Evolutionary conservation across 139 green algal species (phyloP).

Genomic region (Dunaliella primolecta): DNA sequence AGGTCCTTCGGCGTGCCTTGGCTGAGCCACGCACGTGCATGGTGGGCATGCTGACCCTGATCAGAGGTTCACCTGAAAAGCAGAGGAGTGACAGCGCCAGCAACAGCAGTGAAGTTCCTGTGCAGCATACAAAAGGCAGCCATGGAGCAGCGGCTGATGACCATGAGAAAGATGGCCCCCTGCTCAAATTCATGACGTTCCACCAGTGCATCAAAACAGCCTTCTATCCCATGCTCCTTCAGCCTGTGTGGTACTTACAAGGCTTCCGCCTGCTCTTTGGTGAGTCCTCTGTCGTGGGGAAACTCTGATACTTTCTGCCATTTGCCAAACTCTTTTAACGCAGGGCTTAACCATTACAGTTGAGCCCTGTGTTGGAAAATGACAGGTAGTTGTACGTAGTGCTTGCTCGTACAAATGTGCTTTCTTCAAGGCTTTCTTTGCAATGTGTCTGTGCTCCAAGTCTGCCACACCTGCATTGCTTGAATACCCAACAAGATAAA

Average conservation of each 20-base stretch:
- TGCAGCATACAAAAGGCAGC: not conserved
- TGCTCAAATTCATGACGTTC: not conserved
- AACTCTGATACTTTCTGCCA: too few relatives aligned
- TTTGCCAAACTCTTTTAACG: too few relatives aligned
- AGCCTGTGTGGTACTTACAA: not conserved
- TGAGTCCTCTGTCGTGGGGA: too few relatives aligned
- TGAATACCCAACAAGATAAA: too few relatives aligned
- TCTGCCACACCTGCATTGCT: too few relatives aligned
- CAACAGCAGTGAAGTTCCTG: not conserved
- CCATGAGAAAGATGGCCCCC: not conserved
- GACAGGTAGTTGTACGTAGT: too few relatives aligned
- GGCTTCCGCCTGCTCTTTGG: not conserved
- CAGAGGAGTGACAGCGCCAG: not conserved
- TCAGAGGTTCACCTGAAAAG: not conserved
- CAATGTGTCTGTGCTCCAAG: too few relatives aligned
- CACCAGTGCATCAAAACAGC: not conserved
- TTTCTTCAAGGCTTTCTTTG: too few relatives aligned
- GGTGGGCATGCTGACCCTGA: not conserved
- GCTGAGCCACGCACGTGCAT: not conserved
- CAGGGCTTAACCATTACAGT: too few relatives aligned
- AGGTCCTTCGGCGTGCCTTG: not conserved
- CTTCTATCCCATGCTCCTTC: not conserved
- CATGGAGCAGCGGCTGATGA: not conserved
- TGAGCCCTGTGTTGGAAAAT: too few relatives aligned
- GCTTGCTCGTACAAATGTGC: too few relatives aligned